These are phyloP conservation scores for Fusarium decemcellulare DNA, from an alignment of 2,329 filamentous ascomycete species.

Conservation along the genomic window DNA sequence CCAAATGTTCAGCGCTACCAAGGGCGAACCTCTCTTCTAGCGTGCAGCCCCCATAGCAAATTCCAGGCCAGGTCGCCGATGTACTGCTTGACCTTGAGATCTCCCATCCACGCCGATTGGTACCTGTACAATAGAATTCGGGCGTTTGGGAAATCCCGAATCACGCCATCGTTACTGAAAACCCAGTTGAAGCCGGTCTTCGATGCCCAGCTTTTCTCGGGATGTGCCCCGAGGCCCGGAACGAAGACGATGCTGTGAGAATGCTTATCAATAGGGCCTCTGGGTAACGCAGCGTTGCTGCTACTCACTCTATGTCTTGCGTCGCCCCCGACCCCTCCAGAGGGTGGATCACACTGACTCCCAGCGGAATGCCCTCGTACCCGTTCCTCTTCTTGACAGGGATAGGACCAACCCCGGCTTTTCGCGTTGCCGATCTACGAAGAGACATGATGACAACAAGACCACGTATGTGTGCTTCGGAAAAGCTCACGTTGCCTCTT, in stretches of 20 bases:
- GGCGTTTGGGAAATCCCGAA: slow-evolving; percentile 57
- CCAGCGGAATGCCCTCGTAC: slow-evolving; percentile 55
- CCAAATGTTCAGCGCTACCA: background rate
- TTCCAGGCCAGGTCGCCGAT: slow-evolving; percentile 56
- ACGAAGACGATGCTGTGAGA: slow-evolving; percentile 56
- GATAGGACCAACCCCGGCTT: slow-evolving; percentile 14
- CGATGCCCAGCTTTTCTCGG: slow-evolving; percentile 57
- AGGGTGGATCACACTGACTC: slow-evolving; percentile 56
- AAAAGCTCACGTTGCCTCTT: background rate
- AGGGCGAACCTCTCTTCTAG: slow-evolving; percentile 51
- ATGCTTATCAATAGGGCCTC: background rate
- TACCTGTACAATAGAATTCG: slow-evolving; percentile 59
- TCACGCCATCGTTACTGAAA: slow-evolving; percentile 50
- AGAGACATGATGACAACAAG: slow-evolving; percentile 23
- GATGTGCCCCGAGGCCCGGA: slow-evolving; percentile 57
- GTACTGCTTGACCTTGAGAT: slow-evolving; percentile 58
- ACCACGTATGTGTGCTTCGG: background rate
- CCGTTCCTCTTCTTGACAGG: slow-evolving; percentile 49
- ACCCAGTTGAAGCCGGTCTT: slow-evolving; percentile 58
- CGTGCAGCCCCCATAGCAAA: slow-evolving; percentile 53
- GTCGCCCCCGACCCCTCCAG: slow-evolving; percentile 37
- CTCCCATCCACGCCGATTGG: slow-evolving; percentile 57
- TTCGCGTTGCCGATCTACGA: slow-evolving; percentile 31
- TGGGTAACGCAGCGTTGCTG: too few relatives aligned
- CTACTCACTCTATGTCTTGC: slow-evolving; percentile 52